Evolutionary conservation across 2,329 filamentous ascomycete genomes (phyloP), one percentile per base, ranked within the genome.

Genomic region (Aspergillus sp.): DNA sequence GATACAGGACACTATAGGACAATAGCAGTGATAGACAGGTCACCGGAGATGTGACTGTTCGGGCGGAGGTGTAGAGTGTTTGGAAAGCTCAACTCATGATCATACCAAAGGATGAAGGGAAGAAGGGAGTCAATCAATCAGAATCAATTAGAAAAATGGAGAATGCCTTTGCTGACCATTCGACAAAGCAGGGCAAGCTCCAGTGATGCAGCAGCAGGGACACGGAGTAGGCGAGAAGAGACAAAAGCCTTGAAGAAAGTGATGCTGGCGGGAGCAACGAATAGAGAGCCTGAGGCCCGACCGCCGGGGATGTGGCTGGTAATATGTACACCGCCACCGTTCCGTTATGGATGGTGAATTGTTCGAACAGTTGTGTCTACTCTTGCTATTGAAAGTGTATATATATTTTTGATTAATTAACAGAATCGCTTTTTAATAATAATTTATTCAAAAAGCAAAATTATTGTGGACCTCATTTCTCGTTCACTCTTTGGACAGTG

Each of bases 21-120:
- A 34, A 27, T 26, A 13, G 8, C 35, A 43, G 40, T 40, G 40
- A 32, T 11, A 26, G 28, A 33, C 19, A 44, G 42, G 43, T 47
- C 40, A 44, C 13, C n/a, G 12, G 35, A 5, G 13, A 38, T 48
- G 40, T 33, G 54, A 54, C 46, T 48, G 48, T 50, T 52, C 49
- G 42, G 37, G 33, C 42, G 44, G 45, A 43, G 40, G 33, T 46
- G 32, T 37, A 42, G 39, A 39, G 42, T 40, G 36, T 38, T 38
- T 49, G 43, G 39, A 44, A 48, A 45, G 44, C 48, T 62, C 54
- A 61, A 52, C 53, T 61, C 61, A 63, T 62, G 50, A 54, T 64
- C 52, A 48, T 41, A 46, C 41, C 28, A 34, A 33, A 33, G 37
- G 19, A 19, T 19, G 19, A 33, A 9, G 33, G 8, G 30, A 33